Evolutionary conservation across 345 rosid genomes (phyloP), one percentile per base, ranked within the genome.

Genomic region (Eucalyptus marginata): DNA sequence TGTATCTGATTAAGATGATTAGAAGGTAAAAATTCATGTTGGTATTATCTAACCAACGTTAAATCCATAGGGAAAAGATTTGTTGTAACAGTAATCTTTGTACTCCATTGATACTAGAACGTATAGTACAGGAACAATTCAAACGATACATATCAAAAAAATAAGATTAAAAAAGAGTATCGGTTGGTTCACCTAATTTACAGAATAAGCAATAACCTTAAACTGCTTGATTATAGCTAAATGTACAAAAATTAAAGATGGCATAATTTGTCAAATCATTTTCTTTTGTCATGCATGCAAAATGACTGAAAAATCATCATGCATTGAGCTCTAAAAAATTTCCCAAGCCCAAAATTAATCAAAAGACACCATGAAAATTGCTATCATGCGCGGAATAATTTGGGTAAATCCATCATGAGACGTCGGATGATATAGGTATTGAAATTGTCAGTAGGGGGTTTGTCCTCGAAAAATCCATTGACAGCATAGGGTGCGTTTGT

Each of bases 321-420:
- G 62, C 13, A 24, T 56, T 6, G 0, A 56, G 13, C 62, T 22
- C 27, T 24, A 56, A 22, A 22, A 24, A 9, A 56, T 10, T 24
- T 56, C 13, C 29, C 6, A 24, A 56, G 29, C 62, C 62, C 29
- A 56, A 56, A 56, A 56, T 1, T 56, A 56, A 56, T 56, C 29
- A 56, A 56, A 56, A 56, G 6, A 4, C 62, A 8, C 6, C 29
- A 24, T 10, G 62, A 56, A 24, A 24, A 56, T 9, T 24, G 29
- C 29, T 56, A 56, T 56, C 29, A 4, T 2, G 62, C 10, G 5
- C 1, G 1, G 3, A 24, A 56, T 56, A 56, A 56, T 24, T 56
- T 22, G 6, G 3, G 13, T 24, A 56, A 56, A 56, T 10, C 11
- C 4, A 3, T 56, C 6, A 2, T 1, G 1, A 4, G 6, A 24